Conservation (phyloP, 1,139 yeast genomes). For the Pichia sp. region DNA sequence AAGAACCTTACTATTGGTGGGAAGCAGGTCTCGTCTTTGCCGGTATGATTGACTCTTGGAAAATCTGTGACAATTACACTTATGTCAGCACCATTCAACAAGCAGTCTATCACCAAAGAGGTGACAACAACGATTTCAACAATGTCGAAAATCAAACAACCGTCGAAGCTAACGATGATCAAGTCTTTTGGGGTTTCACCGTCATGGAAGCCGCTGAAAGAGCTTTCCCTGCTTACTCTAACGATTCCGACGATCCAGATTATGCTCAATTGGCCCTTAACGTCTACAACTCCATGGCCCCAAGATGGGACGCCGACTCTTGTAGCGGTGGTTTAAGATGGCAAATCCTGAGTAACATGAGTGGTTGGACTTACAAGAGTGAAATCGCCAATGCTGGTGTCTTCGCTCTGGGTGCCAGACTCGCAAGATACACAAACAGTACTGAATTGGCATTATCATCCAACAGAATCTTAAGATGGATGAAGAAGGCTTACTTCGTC, state of each 20-base stretch:
- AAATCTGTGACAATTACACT: constrained; percentile 68
- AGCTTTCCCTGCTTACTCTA: constrained; percentile 71
- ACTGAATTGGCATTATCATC: constrained; percentile 67
- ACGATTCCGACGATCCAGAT: constrained; percentile 42
- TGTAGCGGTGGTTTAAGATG: constrained; percentile 94
- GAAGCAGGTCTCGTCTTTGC: constrained; percentile 98
- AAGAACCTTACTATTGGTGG: constrained; percentile 96
- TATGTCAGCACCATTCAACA: constrained; percentile 57
- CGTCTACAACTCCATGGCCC: constrained; percentile 85
- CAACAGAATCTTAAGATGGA: constrained; percentile 80
- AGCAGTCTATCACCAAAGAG: constrained; percentile 74
- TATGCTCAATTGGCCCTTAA: constrained; percentile 82
- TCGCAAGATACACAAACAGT: constrained; percentile 79
- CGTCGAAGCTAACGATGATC: constrained; percentile 97
- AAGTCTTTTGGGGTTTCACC: constrained; percentile 94
- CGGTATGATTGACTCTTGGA: constrained; percentile 75
- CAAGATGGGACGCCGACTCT: constrained; percentile 73
- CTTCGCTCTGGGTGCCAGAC: constrained; percentile 83
- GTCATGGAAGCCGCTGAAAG: constrained; percentile 90
- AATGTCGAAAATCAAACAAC: constrained; percentile 81
- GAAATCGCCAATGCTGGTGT: constrained; percentile 88
- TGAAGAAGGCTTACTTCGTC: constrained; percentile 58
- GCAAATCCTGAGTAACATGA: constrained; percentile 95
- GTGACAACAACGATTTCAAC: constrained; percentile 70
- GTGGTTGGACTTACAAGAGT: constrained; percentile 91